Conservation (phyloP, 1,284 basidiomycete species). For the Ustilago crameri region DNA sequence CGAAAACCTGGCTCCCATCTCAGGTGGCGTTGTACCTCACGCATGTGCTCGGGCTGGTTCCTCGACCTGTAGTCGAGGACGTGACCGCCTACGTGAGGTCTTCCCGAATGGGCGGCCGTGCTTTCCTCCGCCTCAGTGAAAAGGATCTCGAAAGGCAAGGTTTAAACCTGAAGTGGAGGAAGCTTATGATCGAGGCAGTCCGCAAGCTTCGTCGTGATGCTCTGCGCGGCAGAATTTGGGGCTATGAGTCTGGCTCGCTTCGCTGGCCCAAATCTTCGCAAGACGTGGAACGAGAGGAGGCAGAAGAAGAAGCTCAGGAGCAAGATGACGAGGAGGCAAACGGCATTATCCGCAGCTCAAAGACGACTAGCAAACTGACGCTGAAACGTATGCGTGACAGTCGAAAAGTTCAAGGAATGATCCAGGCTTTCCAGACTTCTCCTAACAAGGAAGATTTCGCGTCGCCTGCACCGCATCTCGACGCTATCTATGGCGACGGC, state of each 20-base stretch:
- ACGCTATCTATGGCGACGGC: constrained; percentile 44
- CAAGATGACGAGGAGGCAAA: constrained; percentile 13
- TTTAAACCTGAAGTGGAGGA: constrained; percentile 60
- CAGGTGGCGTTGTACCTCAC: constrained; percentile 63
- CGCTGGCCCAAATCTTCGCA: constrained; percentile 45
- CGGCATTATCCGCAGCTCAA: constrained; percentile 26
- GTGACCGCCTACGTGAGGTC: constrained; percentile 58
- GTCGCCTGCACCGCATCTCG: constrained; percentile 17
- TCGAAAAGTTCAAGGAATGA: constrained; percentile 54
- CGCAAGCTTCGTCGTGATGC: constrained; percentile 56
- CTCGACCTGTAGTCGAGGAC: constrained; percentile 58
- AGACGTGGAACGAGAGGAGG: constrained; percentile 30
- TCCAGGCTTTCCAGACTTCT: constrained; percentile 54
- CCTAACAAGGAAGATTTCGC: constrained; percentile 21
- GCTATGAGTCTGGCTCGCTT: constrained; percentile 35
- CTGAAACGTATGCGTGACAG: constrained; percentile 60
- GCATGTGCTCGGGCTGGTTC: constrained; percentile 58
- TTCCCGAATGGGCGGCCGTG: constrained; percentile 55
- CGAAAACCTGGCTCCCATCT: constrained; percentile 58
- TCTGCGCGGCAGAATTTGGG: constrained; percentile 59
- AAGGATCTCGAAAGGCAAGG: constrained; percentile 56
- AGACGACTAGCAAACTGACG: constrained; percentile 49
- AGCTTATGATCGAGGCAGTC: constrained; percentile 60
- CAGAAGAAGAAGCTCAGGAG: constrained; percentile 14
- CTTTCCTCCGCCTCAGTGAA: constrained; percentile 58